A percentile compares a stretch with the other conserved stretches of the same genome.
Evolutionary conservation across 352 stramenopile genomes (phyloP).

Genomic region (Blastocystis sp.): DNA sequence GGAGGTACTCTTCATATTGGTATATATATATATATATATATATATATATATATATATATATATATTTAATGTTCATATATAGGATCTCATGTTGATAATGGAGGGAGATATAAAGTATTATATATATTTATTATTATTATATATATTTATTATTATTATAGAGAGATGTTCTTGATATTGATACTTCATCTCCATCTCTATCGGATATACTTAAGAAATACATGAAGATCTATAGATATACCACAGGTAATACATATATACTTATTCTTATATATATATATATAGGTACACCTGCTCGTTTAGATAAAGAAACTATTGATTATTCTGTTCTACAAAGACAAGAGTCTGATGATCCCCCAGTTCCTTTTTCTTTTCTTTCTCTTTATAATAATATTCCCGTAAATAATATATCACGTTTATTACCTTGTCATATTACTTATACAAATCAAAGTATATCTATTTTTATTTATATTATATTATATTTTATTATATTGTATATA

Average conservation of each 20-base stretch:
- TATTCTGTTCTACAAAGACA: slow-evolving; percentile 64
- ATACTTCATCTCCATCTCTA: slow-evolving; percentile 76
- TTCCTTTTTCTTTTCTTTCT: slow-evolving; percentile 78
- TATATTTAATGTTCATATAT: not conserved
- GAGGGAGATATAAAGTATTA: not conserved
- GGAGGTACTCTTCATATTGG: slow-evolving; percentile 81
- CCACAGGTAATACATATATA: slow-evolving; percentile 39
- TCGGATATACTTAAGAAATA: slow-evolving; percentile 70
- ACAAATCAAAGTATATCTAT: slow-evolving; percentile 84
- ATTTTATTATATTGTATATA: slow-evolving; percentile 76
- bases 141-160: not conserved
- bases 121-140: slow-evolving; percentile 10
- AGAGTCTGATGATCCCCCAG: slow-evolving; percentile 65
- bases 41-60: slow-evolving; percentile 58
- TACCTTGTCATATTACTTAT: slow-evolving; percentile 75
- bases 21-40: slow-evolving; percentile 64
- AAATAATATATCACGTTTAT: slow-evolving; percentile 49
- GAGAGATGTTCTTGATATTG: slow-evolving; percentile 47
- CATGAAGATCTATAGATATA: slow-evolving; percentile 21
- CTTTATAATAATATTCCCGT: slow-evolving; percentile 47
- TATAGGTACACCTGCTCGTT: slow-evolving; percentile 80
- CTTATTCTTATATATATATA: slow-evolving; percentile 80
- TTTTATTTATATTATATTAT: slow-evolving; percentile 70
- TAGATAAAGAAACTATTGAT: slow-evolving; percentile 80
- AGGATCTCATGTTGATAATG: not conserved